These are phyloP conservation scores for Penicillium concentricum DNA, from an alignment of 2,329 filamentous ascomycete genomes.

Conservation along the genomic window DNA sequence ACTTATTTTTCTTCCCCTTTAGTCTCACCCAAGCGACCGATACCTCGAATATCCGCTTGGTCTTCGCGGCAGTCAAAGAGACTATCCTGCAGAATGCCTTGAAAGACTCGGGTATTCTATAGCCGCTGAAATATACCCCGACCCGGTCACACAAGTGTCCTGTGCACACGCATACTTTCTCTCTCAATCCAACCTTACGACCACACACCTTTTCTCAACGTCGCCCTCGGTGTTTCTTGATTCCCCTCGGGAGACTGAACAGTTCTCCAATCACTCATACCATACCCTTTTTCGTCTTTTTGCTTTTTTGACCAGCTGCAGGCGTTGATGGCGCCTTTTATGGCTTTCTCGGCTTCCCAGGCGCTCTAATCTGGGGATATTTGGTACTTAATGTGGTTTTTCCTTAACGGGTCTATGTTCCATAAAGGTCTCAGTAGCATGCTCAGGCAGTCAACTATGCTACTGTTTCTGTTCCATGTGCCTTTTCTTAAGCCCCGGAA, in stretches of 20 bases:
- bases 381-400: slow-evolving; percentile 18
- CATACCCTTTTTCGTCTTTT: slow-evolving; percentile 8
- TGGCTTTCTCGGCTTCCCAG: slow-evolving; percentile 13
- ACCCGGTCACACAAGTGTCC: not conserved
- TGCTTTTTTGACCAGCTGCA: slow-evolving; percentile 19
- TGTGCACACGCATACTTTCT: not conserved
- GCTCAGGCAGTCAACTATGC: not conserved
- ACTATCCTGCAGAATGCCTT: slow-evolving; percentile 97
- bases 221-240: slow-evolving; percentile 4
- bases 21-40: slow-evolving; percentile 98
- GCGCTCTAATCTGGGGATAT: slow-evolving; percentile 19
- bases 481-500: not conserved
- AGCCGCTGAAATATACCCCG: slow-evolving; percentile 6
- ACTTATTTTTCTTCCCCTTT: slow-evolving; percentile 24
- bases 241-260: not conserved
- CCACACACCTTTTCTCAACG: slow-evolving; percentile 1
- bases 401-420: slow-evolving; percentile 2
- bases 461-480: slow-evolving; percentile 8
- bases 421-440: slow-evolving; percentile 4
- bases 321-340: slow-evolving; percentile 24
- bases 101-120: slow-evolving; percentile 96
- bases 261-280: slow-evolving; percentile 15
- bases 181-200: slow-evolving; percentile 1
- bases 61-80: slow-evolving; percentile 98
- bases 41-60: slow-evolving; percentile 94